Percentiles rank a stretch among this genome's conserved stretches.
Evolutionary conservation across 2,329 filamentous ascomycete species (phyloP).

Genomic region (Cytospora piceicola): DNA sequence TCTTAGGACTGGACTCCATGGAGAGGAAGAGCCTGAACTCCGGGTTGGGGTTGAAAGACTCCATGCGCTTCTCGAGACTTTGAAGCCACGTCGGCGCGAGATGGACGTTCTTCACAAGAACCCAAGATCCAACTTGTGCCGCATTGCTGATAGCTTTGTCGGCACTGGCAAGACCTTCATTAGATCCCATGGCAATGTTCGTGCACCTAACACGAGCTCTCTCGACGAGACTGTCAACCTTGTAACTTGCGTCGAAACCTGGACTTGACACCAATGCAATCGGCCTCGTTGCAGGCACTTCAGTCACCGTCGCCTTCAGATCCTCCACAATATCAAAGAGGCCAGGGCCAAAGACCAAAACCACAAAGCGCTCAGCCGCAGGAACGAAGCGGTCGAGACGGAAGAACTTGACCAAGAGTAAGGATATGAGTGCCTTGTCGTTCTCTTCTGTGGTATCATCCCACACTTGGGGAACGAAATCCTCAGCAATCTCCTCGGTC

Average conservation of each 20-base stretch:
- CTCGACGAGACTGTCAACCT: slow-evolving; percentile 94
- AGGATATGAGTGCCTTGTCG: slow-evolving; percentile 78
- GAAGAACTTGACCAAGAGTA: slow-evolving; percentile 91
- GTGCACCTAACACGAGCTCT: slow-evolving; percentile 81
- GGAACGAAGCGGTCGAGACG: slow-evolving; percentile 95
- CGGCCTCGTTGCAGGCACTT: slow-evolving; percentile 82
- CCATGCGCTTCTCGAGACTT: slow-evolving; percentile 94
- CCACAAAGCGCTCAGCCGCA: slow-evolving; percentile 87
- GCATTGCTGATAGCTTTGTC: slow-evolving; percentile 95
- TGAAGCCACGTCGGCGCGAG: slow-evolving; percentile 95
- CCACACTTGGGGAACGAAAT: slow-evolving; percentile 78
- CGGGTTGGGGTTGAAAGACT: slow-evolving; percentile 88
- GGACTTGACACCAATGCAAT: slow-evolving; percentile 93
- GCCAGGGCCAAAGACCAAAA: slow-evolving; percentile 79
- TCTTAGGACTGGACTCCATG: slow-evolving; percentile 97
- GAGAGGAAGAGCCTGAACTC: slow-evolving; percentile 96
- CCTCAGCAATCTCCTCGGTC: slow-evolving; percentile 83
- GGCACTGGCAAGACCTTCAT: slow-evolving; percentile 87
- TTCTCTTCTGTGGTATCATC: slow-evolving; percentile 64
- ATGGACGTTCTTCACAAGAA: slow-evolving; percentile 98
- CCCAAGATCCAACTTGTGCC: slow-evolving; percentile 91
- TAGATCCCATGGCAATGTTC: slow-evolving; percentile 99
- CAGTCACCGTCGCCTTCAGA: slow-evolving; percentile 79
- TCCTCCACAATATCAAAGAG: slow-evolving; percentile 86
- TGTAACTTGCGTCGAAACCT: slow-evolving; percentile 98